Conservation (phyloP, 176 grass and related monocot species). For the Areca catechu region DNA sequence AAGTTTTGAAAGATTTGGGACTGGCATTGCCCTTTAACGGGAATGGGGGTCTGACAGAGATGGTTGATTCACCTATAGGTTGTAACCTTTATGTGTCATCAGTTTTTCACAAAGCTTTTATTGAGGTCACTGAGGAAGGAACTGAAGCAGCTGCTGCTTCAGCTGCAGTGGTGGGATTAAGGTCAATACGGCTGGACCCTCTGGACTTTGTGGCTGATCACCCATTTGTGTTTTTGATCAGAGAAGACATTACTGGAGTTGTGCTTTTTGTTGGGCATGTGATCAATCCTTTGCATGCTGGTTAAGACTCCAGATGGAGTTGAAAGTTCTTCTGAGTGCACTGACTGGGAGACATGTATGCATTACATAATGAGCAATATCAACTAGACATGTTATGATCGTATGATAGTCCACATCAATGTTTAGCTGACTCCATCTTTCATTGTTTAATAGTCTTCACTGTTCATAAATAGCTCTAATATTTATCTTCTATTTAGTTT, state of each 20-base stretch:
- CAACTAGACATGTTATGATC: no score
- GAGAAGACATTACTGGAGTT: constrained; percentile 43
- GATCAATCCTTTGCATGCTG: constrained; percentile 29
- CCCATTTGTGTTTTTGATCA: constrained; percentile 46
- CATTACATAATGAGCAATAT: no score
- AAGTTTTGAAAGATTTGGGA: constrained; percentile 45
- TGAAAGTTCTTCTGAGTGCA: no score
- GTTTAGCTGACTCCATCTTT: no score
- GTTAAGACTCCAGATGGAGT: background rate
- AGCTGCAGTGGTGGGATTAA: constrained; percentile 13
- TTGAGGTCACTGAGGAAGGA: constrained; percentile 82
- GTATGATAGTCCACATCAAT: no score
- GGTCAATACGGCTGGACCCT: constrained; percentile 1
- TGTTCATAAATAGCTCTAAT: no score
- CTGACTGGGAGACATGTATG: no score
- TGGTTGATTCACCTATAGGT: constrained; percentile 35
- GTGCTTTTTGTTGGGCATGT: constrained; percentile 43
- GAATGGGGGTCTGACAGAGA: constrained; percentile 40
- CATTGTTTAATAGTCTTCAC: no score
- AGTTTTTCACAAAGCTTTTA: constrained; percentile 56
- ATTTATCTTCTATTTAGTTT: no score
- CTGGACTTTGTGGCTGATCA: constrained; percentile 45
- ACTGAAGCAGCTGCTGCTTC: constrained; percentile 54
- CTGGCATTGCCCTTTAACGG: constrained; percentile 39
- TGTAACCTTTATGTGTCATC: constrained; percentile 37